These are phyloP conservation scores for Saccharomycopsis sp. DNA, from an alignment of 805 yeast genomes.

Conservation along the genomic window DNA sequence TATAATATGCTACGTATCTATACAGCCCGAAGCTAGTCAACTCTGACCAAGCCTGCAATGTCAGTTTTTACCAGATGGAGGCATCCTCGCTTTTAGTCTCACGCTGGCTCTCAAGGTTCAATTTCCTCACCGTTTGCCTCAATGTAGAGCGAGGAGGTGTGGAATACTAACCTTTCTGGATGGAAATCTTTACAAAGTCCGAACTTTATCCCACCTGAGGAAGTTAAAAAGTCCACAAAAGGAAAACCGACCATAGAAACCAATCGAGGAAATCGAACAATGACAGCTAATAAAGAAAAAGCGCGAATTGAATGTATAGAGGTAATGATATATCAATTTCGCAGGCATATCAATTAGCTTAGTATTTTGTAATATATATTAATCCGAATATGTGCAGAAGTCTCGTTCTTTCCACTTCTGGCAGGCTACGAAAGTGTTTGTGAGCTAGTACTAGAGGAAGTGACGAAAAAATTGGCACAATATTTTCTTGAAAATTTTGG, in stretches of 20 bases:
- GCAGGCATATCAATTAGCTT: neutral
- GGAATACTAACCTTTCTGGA: no score
- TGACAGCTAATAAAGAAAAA: neutral
- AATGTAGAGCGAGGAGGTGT: neutral
- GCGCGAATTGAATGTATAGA: neutral
- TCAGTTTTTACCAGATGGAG: no score
- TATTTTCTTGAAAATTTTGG: no score
- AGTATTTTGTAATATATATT: no score
- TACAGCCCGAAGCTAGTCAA: no score
- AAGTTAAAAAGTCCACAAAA: neutral
- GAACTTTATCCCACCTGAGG: neutral
- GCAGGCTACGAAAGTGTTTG: no score
- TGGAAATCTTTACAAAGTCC: neutral
- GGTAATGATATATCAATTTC: neutral
- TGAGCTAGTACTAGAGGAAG: no score
- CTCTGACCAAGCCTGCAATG: no score
- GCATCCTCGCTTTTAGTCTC: neutral
- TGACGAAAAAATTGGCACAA: no score
- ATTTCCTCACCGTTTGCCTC: neutral
- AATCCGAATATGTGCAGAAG: neutral
- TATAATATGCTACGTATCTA: no score
- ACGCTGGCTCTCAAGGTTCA: neutral
- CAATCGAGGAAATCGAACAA: neutral
- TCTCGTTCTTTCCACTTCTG: no score
- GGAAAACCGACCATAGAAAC: no score